phyloP scores from a whole-genome alignment of 768 basidiomycete species.

The Rhizopogon vulgaris region DNA sequence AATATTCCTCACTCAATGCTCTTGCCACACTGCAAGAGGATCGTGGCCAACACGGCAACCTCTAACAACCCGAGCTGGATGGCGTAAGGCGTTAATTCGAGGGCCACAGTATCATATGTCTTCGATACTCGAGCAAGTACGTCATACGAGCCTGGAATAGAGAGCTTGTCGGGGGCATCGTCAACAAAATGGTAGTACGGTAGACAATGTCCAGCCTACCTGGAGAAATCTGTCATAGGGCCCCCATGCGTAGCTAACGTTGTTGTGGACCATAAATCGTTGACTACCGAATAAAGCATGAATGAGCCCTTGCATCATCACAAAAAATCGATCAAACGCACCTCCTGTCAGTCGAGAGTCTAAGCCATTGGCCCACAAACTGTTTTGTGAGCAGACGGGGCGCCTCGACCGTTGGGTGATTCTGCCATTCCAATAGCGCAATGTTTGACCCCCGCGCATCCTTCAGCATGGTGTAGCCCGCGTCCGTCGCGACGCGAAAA shows the following conservation, averaged over 20 bases:
- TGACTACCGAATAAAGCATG: slow-evolving; percentile 16
- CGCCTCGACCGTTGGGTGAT: slow-evolving; percentile 45
- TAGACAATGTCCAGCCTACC: slow-evolving; percentile 29
- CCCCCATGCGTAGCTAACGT: slow-evolving; percentile 48
- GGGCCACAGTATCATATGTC: slow-evolving; percentile 35
- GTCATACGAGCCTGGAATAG: slow-evolving; percentile 30
- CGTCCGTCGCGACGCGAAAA: slow-evolving; percentile 47
- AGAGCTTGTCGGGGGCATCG: slow-evolving; percentile 34
- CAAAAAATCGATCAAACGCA: slow-evolving; percentile 18
- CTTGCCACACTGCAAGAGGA: slow-evolving; percentile 55
- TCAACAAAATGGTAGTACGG: neutral
- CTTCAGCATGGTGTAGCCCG: slow-evolving; percentile 49
- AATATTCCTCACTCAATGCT: slow-evolving; percentile 43
- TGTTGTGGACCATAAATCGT: slow-evolving; percentile 47
- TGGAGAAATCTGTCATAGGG: slow-evolving; percentile 49
- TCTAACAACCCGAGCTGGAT: slow-evolving; percentile 51
- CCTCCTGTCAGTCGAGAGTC: slow-evolving; percentile 42
- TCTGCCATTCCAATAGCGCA: slow-evolving; percentile 54
- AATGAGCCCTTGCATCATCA: neutral
- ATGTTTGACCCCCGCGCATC: slow-evolving; percentile 39
- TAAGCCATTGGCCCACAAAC: slow-evolving; percentile 47
- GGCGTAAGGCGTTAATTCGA: slow-evolving; percentile 53
- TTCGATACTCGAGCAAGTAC: slow-evolving; percentile 49
- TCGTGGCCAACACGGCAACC: slow-evolving; percentile 41
- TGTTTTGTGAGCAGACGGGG: slow-evolving; percentile 46